A percentile compares a stretch with the other conserved stretches of the same genome.
Conservation (phyloP, 768 basidiomycete genomes). For the Russula sp. region DNA sequence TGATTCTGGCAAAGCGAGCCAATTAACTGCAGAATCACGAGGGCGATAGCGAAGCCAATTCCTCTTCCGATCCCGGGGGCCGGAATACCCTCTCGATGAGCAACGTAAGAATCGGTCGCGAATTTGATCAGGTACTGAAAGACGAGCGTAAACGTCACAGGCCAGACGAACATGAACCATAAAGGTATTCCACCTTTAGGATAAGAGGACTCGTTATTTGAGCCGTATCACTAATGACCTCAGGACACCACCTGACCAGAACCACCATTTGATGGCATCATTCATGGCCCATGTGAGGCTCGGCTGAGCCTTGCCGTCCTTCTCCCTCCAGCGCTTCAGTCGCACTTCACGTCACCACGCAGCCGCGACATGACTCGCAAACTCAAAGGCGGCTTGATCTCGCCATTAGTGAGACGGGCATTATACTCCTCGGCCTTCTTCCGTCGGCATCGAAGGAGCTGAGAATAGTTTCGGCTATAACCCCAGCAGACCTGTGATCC, state of each 20-base stretch:
- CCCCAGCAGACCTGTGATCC: slow-evolving; percentile 53
- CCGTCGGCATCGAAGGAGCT: slow-evolving; percentile 60
- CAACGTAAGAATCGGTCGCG: slow-evolving; percentile 55
- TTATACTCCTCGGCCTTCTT: slow-evolving; percentile 69
- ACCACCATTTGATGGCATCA: slow-evolving; percentile 73
- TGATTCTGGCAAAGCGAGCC: slow-evolving; percentile 70
- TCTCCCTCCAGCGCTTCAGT: slow-evolving; percentile 63
- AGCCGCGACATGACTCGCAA: slow-evolving; percentile 60
- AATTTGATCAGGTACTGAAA: slow-evolving; percentile 67
- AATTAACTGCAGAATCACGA: slow-evolving; percentile 66
- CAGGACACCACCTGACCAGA: slow-evolving; percentile 66
- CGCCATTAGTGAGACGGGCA: slow-evolving; percentile 58
- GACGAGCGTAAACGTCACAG: background rate
- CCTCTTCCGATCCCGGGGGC: slow-evolving; percentile 53
- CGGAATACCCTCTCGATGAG: slow-evolving; percentile 32
- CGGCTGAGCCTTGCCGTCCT: slow-evolving; percentile 57
- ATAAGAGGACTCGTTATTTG: slow-evolving; percentile 74
- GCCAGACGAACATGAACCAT: background rate
- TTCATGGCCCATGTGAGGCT: slow-evolving; percentile 71
- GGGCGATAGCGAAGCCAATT: slow-evolving; percentile 66
- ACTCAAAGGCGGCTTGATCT: slow-evolving; percentile 51
- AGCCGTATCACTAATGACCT: slow-evolving; percentile 64
- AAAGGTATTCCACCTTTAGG: slow-evolving; percentile 55
- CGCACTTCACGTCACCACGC: slow-evolving; percentile 49
- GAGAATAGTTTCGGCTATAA: slow-evolving; percentile 61